phyloP scores from a whole-genome alignment of 768 basidiomycete species.

The Clathrus columnatus region DNA sequence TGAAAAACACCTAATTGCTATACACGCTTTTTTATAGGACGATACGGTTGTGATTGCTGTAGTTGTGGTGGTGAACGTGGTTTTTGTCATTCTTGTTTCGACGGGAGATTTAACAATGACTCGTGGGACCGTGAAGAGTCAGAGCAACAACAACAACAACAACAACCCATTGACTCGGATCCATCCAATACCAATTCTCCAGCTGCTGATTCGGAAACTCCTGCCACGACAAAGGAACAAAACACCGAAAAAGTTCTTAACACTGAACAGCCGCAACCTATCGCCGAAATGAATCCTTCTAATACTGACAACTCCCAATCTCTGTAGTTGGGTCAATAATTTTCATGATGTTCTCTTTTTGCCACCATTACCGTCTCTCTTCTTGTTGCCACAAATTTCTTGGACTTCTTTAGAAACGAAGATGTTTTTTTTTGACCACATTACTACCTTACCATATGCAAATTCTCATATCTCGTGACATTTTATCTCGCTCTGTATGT shows the following conservation, averaged over 20 bases:
- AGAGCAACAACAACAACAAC: not conserved
- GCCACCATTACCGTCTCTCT: too few relatives aligned
- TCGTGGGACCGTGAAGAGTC: conserved; percentile 1
- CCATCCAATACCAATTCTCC: not conserved
- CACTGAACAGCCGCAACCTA: not conserved
- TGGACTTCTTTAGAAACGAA: too few relatives aligned
- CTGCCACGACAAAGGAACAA: not conserved
- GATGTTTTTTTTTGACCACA: too few relatives aligned
- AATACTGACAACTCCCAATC: not conserved
- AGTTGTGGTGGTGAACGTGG: conserved; percentile 3
- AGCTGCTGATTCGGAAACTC: not conserved
- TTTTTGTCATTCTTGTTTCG: conserved; percentile 4
- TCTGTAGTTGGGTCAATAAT: too few relatives aligned
- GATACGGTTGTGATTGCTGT: conserved; percentile 6
- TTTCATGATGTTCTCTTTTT: too few relatives aligned
- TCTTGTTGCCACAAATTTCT: too few relatives aligned
- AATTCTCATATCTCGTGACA: too few relatives aligned
- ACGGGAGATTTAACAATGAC: conserved; percentile 6
- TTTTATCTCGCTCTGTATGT: too few relatives aligned
- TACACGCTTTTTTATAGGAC: not conserved
- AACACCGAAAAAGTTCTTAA: too few relatives aligned
- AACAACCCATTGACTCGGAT: not conserved
- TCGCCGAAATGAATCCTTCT: not conserved
- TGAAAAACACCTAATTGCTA: too few relatives aligned
- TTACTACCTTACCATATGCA: too few relatives aligned